A percentile compares a stretch with the other conserved stretches of the same genome.
Conservation (phyloP, 2,329 filamentous ascomycete species). For the Fonsecaea monophora region DNA sequence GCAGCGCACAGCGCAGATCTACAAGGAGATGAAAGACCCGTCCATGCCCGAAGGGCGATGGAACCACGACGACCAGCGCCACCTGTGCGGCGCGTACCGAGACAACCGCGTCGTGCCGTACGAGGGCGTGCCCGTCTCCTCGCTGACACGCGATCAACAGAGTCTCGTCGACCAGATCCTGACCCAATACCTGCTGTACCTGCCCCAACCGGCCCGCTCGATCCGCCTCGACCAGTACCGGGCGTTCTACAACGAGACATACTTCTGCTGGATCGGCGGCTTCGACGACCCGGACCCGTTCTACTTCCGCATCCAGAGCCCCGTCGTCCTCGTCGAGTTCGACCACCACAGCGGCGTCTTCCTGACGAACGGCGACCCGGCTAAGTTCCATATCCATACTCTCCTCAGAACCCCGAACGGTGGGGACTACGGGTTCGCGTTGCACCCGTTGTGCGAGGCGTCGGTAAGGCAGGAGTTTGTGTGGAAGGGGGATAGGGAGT, state of each 20-base stretch:
- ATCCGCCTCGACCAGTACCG: slow-evolving; percentile 63
- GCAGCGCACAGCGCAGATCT: slow-evolving; percentile 63
- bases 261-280: slow-evolving; percentile 80
- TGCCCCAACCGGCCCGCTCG: slow-evolving; percentile 63
- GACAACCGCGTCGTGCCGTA: slow-evolving; percentile 80
- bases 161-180: slow-evolving; percentile 65
- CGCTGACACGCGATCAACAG: slow-evolving; percentile 59
- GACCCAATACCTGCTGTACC: slow-evolving; percentile 71
- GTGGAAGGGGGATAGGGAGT: slow-evolving; percentile 41
- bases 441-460: slow-evolving; percentile 49
- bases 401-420: slow-evolving; percentile 73
- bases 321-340: slow-evolving; percentile 76
- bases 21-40: slow-evolving; percentile 66
- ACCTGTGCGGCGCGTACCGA: slow-evolving; percentile 77
- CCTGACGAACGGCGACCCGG: slow-evolving; percentile 72
- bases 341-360: slow-evolving; percentile 83
- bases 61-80: slow-evolving; percentile 82
- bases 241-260: slow-evolving; percentile 70
- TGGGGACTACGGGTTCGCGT: slow-evolving; percentile 73
- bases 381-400: slow-evolving; percentile 81
- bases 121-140: slow-evolving; percentile 67
- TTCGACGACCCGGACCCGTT: slow-evolving; percentile 71
- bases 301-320: slow-evolving; percentile 79
- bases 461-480: slow-evolving; percentile 46
- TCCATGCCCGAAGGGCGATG: slow-evolving; percentile 70